Evolutionary conservation across 345 rosid species (phyloP), one percentile per base, ranked within the genome.

Genomic region (Limnanthes douglasii): DNA sequence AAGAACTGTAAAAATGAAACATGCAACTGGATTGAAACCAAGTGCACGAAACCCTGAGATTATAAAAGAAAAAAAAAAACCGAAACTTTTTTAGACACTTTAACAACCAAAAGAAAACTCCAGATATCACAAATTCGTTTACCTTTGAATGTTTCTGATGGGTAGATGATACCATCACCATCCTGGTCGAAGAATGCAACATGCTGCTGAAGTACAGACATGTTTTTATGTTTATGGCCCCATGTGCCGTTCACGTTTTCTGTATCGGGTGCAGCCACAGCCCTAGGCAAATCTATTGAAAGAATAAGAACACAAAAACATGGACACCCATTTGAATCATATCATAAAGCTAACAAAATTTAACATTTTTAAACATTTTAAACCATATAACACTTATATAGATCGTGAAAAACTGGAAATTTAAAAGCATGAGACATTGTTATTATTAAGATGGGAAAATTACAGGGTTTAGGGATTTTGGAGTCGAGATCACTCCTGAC

Each of bases 161-260:
- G 82, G 35, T 69, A 77, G 48, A 72, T 63, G 21, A 73, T 64
- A 24, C 82, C 82, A 41, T 73, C 68, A 36, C 56, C 53, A 13
- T 77, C 64, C 27, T 40, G 69, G 34, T 77, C 78, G 24, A 73
- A 77, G 54, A 77, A 77, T 35, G 78, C 57, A 0, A 43, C 69
- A 19, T 77, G 82, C 22, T 77, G 78, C 44, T 73, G 82, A 59
- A 77, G 75, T 31, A 77, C 76, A 53, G 69, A 69, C 69, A 65
- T 40, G 20, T 70, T 61, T 3, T 46, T 19, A 39, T 77, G 63
- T 26, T 52, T 53, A 41, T 61, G 88, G 10, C 71, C 75, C 26
- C 61, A 56, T 45, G 88, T 69, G 9, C 88, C 82, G 36, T 59
- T 29, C 3, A 63, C 60, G 16, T 73, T 54, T 30, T 77, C 81